phyloP scores from a whole-genome alignment of 1,139 yeast genomes.

The Geotrichum carabidarum region DNA sequence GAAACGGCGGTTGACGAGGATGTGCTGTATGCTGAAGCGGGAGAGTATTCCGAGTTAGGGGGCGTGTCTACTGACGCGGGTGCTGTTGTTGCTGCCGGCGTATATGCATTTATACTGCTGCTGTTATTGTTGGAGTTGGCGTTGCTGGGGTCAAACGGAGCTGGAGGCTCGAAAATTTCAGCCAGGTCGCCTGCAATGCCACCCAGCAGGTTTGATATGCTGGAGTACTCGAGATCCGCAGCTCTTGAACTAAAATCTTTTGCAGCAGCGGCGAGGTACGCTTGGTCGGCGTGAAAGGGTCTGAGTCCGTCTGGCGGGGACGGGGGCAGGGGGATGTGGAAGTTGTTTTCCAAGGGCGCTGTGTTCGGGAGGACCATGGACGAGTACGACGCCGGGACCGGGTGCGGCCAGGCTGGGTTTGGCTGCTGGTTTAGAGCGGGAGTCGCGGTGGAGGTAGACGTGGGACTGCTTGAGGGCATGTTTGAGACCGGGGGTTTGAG shows the following conservation, averaged over 20 bases:
- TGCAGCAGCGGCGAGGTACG: not conserved
- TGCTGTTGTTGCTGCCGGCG: not conserved
- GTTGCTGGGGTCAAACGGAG: not conserved
- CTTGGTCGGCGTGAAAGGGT: not conserved
- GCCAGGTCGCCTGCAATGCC: constrained; percentile 4
- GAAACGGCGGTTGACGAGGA: not conserved
- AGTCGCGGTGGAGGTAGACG: not conserved
- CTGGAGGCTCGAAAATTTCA: not conserved
- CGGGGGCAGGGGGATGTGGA: constrained; percentile 15
- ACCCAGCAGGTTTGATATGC: constrained; percentile 16
- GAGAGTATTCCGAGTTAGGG: constrained; percentile 8
- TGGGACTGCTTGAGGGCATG: not conserved
- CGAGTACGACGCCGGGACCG: constrained; percentile 1
- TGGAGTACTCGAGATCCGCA: constrained; percentile 19
- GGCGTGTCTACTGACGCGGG: not conserved
- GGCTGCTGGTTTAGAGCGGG: not conserved
- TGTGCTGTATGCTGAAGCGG: not conserved
- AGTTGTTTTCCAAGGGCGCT: not conserved
- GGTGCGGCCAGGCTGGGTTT: not conserved
- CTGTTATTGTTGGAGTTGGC: not conserved
- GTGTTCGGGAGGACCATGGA: constrained; percentile 14
- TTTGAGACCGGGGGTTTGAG: not conserved
- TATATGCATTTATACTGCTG: no score
- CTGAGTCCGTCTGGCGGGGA: constrained; percentile 14
- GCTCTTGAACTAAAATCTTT: constrained; percentile 20